These are phyloP conservation scores for Cantharellus anzutake DNA, from an alignment of 768 basidiomycete genomes.

Conservation along the genomic window DNA sequence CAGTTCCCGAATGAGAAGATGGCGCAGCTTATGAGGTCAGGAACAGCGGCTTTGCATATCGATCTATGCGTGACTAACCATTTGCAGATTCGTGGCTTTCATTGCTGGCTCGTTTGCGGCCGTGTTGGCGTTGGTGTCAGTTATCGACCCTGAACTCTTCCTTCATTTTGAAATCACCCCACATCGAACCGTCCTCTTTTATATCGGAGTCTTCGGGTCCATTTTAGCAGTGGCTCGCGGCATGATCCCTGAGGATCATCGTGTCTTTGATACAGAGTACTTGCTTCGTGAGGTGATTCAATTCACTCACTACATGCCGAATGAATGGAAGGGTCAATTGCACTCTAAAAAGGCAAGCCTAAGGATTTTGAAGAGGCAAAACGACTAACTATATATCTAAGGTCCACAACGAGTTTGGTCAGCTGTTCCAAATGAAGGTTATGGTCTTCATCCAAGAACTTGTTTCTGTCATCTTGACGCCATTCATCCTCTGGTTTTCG, in stretches of 20 bases:
- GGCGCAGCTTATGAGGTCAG: constrained; percentile 74
- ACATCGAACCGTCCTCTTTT: constrained; percentile 86
- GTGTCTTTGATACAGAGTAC: constrained; percentile 83
- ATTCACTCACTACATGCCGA: constrained; percentile 92
- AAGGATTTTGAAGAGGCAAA: not conserved
- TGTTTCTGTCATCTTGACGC: constrained; percentile 79
- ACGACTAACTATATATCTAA: constrained; percentile 15
- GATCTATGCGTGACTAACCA: not conserved
- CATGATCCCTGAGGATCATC: constrained; percentile 90
- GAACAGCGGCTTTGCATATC: not conserved
- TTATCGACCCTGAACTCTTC: constrained; percentile 85
- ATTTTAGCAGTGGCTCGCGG: constrained; percentile 79
- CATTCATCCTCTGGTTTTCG: constrained; percentile 85
- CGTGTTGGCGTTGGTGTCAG: constrained; percentile 78
- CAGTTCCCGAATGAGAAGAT: constrained; percentile 95
- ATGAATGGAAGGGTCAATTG: constrained; percentile 72
- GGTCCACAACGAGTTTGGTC: constrained; percentile 83
- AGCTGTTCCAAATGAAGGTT: constrained; percentile 86
- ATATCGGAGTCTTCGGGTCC: constrained; percentile 71
- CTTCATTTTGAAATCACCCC: constrained; percentile 89
- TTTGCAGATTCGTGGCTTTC: constrained; percentile 76
- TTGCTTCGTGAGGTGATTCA: constrained; percentile 84
- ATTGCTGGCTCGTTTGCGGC: constrained; percentile 93
- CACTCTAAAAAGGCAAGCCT: constrained; percentile 64
- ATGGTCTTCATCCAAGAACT: constrained; percentile 76